These are phyloP conservation scores for Cercospora canescens DNA, from an alignment of 2,329 filamentous ascomycete genomes.

Conservation along the genomic window DNA sequence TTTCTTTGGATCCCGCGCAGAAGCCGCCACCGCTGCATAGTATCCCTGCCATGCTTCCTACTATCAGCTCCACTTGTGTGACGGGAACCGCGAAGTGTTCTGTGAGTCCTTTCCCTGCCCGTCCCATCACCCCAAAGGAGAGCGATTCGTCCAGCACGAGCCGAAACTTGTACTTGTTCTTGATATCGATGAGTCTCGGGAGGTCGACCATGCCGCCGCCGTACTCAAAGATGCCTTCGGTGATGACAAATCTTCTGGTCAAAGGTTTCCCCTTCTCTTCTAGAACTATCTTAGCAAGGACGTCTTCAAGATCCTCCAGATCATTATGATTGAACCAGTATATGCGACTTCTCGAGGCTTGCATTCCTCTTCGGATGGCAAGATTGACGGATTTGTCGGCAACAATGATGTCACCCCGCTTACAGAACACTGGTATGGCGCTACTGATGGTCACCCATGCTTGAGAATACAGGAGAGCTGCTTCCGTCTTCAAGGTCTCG, in stretches of 20 bases:
- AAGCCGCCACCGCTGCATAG: slow-evolving; percentile 93
- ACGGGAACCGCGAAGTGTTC: slow-evolving; percentile 96
- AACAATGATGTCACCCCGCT: slow-evolving; percentile 94
- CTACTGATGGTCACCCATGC: slow-evolving; percentile 92
- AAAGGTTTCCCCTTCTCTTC: slow-evolving; percentile 72
- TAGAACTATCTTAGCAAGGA: slow-evolving; percentile 81
- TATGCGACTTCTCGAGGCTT: slow-evolving; percentile 86
- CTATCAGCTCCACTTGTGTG: slow-evolving; percentile 90
- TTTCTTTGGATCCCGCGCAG: slow-evolving; percentile 85
- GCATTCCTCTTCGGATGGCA: slow-evolving; percentile 87
- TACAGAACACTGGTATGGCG: slow-evolving; percentile 94
- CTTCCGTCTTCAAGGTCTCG: slow-evolving; percentile 79
- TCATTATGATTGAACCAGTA: slow-evolving; percentile 95
- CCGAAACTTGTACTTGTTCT: slow-evolving; percentile 95
- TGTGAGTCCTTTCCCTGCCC: slow-evolving; percentile 86
- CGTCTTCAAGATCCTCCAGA: slow-evolving; percentile 84
- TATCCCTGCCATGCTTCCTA: slow-evolving; percentile 85
- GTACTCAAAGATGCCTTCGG: slow-evolving; percentile 89
- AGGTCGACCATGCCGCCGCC: slow-evolving; percentile 81
- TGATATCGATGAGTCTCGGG: slow-evolving; percentile 86
- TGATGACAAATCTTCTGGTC: slow-evolving; percentile 91
- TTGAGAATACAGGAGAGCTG: slow-evolving; percentile 92
- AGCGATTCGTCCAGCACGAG: slow-evolving; percentile 92
- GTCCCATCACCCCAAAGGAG: slow-evolving; percentile 91
- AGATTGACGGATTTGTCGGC: slow-evolving; percentile 92